Conservation (phyloP, 1,284 basidiomycete species). For the Rhodotorula sp. region DNA sequence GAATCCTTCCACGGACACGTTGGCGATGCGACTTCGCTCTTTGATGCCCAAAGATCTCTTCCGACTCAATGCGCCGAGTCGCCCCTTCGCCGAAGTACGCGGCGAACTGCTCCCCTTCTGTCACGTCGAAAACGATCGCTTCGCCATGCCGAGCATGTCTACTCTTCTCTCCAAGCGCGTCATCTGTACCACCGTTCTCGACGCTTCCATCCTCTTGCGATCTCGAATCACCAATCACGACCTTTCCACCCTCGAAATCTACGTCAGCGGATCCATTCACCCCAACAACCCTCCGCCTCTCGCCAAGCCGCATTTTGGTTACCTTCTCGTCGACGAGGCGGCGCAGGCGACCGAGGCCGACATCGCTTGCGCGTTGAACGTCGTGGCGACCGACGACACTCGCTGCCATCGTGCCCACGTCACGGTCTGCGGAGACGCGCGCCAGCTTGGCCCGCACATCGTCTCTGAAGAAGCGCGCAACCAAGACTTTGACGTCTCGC, state of each 20-base stretch:
- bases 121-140: conserved; percentile 42
- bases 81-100: conserved; percentile 51
- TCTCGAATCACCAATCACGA: conserved; percentile 47
- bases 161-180: conserved; percentile 48
- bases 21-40: conserved; percentile 47
- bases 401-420: conserved; percentile 31
- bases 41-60: conserved; percentile 44
- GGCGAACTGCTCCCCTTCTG: conserved; percentile 42
- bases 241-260: conserved; percentile 44
- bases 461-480: conserved; percentile 45
- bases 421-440: conserved; percentile 49
- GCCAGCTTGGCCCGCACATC: conserved; percentile 51
- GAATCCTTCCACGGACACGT: conserved; percentile 51
- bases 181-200: conserved; percentile 48
- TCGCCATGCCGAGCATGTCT: conserved; percentile 41
- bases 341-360: conserved; percentile 52
- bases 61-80: conserved; percentile 48
- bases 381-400: conserved; percentile 44
- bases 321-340: conserved; percentile 52
- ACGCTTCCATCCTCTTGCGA: conserved; percentile 48
- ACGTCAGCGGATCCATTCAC: conserved; percentile 30
- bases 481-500: conserved; percentile 49
- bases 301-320: conserved; percentile 48
- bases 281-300: conserved; percentile 14
- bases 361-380: conserved; percentile 47